Evolutionary conservation across 352 stramenopile species (phyloP).

Genomic region (Phytopythium montanum): DNA sequence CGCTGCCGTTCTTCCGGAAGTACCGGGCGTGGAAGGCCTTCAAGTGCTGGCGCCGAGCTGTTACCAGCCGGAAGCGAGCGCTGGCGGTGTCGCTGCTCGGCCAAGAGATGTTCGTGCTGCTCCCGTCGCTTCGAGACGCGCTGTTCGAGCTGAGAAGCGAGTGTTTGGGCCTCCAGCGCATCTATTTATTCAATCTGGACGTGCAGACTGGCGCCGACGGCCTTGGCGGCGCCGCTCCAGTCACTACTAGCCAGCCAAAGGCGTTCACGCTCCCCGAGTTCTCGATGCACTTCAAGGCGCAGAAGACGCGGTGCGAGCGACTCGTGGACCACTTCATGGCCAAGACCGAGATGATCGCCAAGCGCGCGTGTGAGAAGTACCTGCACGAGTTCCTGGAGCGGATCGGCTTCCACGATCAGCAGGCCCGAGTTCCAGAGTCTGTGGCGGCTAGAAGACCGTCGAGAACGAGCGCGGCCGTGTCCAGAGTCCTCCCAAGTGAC

Average conservation of each 20-base stretch:
- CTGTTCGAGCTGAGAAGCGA: slow-evolving; percentile 66
- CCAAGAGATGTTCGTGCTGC: slow-evolving; percentile 87
- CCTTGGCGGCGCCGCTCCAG: slow-evolving; percentile 1
- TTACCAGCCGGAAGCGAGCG: slow-evolving; percentile 50
- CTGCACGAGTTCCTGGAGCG: slow-evolving; percentile 51
- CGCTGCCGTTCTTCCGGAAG: slow-evolving; percentile 87
- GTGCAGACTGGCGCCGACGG: slow-evolving; percentile 4
- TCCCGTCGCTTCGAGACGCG: slow-evolving; percentile 74
- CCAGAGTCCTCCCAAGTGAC: neutral
- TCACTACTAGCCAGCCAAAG: slow-evolving; percentile 19
- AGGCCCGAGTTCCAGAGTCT: neutral
- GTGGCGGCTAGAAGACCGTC: neutral
- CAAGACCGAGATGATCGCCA: slow-evolving; percentile 48
- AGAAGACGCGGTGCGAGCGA: slow-evolving; percentile 60
- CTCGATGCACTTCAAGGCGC: slow-evolving; percentile 58
- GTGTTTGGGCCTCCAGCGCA: slow-evolving; percentile 51
- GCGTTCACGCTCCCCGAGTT: slow-evolving; percentile 86
- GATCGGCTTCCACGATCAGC: slow-evolving; percentile 50
- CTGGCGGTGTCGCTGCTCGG: slow-evolving; percentile 42
- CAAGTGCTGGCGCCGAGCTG: slow-evolving; percentile 74
- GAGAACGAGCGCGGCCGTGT: neutral
- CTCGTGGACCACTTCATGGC: slow-evolving; percentile 60
- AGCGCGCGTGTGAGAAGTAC: slow-evolving; percentile 60
- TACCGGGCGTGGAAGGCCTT: slow-evolving; percentile 93
- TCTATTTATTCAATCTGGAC: slow-evolving; percentile 27